Conservation (phyloP, 23 red algal genomes). For the Agarophyton chilense region DNA sequence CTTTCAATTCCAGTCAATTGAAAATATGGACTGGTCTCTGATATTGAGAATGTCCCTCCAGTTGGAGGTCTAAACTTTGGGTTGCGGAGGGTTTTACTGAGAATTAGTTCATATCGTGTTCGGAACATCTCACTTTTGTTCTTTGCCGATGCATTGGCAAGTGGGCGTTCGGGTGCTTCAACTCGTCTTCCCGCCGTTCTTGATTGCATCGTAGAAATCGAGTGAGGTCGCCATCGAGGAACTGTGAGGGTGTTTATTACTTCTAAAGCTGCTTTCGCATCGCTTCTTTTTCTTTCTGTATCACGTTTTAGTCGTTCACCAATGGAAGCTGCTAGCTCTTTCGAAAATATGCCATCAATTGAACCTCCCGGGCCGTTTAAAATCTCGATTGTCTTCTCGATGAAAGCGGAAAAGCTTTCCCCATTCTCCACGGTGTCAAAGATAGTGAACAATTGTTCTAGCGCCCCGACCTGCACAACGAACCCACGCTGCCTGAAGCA, state of each 20-base stretch:
- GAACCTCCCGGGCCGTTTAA: constrained; percentile 14
- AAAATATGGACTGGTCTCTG: constrained; percentile 46
- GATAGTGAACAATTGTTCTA: constrained; percentile 28
- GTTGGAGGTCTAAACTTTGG: constrained; percentile 56
- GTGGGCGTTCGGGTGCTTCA: constrained; percentile 3
- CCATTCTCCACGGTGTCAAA: constrained; percentile 19
- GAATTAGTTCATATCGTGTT: constrained; percentile 55
- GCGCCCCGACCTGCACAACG: constrained; percentile 67
- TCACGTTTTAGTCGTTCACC: constrained; percentile 25
- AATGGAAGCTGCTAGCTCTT: constrained; percentile 34
- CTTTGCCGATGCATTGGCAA: constrained; percentile 27
- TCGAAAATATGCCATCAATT: constrained; percentile 41
- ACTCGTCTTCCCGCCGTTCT: constrained; percentile 1
- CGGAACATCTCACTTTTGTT: constrained; percentile 63
- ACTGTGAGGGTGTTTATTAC: constrained; percentile 55
- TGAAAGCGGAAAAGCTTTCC: constrained; percentile 36
- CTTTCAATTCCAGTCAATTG: constrained; percentile 79
- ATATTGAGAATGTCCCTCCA: background rate
- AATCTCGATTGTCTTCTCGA: constrained; percentile 36
- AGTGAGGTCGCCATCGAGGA: constrained; percentile 54
- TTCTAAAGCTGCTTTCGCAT: constrained; percentile 34
- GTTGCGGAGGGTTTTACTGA: constrained; percentile 71
- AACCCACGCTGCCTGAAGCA: constrained; percentile 46
- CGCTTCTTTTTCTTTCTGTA: background rate
- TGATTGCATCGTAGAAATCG: constrained; percentile 7